Evolutionary conservation across 1,284 basidiomycete genomes (phyloP), one percentile per base, ranked within the genome.

Genomic region (Porphyrellus sp.): DNA sequence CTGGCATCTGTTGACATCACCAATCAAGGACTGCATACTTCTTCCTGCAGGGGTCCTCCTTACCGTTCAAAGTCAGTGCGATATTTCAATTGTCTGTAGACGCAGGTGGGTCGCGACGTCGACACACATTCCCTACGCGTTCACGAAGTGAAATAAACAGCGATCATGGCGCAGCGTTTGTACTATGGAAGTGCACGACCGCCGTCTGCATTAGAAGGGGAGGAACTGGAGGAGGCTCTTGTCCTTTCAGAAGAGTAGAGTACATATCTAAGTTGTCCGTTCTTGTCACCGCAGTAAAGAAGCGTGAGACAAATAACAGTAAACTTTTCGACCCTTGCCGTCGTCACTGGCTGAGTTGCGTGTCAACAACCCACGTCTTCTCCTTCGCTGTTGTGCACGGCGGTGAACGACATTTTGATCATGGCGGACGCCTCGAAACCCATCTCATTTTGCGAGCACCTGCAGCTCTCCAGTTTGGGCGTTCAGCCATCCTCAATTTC

Each of bases 401-500:
- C 48, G 33, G 31, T 58, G 33, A 46, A 52, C 63, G 58, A 69
- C 49, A 39, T 44, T 31, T 51, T 58, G 34, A 50, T 50, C 39
- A 78, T 77, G 77, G 62, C 70, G 41, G 74, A 80, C 63, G 65
- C 57, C 52, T 71, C 83, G 60, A 89, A 89, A 77, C 87, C 87
- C 45, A 90, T 90, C 65, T 78, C 86, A 34, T 90, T 90, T 70
- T 88, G 86, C 75, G 89, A 92, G 72, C 89, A 91, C 68, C 75
- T 92, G 30, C 92, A 99, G 79, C 89, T 99, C 68, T 95, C 95
- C 30, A 93, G 93, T 70, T 78, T 99, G 62, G 96, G 95, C 63
- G 83, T 99, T 61, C 93, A 98, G 73, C 94, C 96, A 49, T 86
- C 91, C 57, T 96, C 93, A 59, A 99, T 99, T 70, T 94, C 93